A percentile compares a stretch with the other conserved stretches of the same genome.
These are phyloP conservation scores for Russula vinacea DNA, from an alignment of 768 basidiomycete genomes.

Conservation along the genomic window DNA sequence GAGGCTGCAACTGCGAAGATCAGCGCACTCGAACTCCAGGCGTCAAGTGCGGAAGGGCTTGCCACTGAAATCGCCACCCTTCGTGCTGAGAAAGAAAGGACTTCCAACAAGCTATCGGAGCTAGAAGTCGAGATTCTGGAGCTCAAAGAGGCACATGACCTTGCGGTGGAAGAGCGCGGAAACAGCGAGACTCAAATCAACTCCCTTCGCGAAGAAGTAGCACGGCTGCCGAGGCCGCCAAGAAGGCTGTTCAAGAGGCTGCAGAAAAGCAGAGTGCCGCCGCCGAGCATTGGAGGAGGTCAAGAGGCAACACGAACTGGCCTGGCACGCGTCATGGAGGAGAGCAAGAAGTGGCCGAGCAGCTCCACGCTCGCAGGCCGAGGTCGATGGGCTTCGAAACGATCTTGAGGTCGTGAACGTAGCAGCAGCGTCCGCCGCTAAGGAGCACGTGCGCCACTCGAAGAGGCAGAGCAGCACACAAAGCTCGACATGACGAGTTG, in stretches of 20 bases:
- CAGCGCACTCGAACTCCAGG: constrained; percentile 47
- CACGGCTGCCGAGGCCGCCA: constrained; percentile 47
- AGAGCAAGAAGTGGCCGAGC: constrained; percentile 31
- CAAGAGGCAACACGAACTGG: constrained; percentile 45
- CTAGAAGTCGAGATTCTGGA: constrained; percentile 80
- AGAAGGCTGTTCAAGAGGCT: constrained; percentile 48
- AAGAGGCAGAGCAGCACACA: constrained; percentile 52
- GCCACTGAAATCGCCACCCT: constrained; percentile 50
- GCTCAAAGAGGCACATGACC: constrained; percentile 66
- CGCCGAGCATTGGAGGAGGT: constrained; percentile 42
- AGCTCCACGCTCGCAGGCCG: constrained; percentile 36
- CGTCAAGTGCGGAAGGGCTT: constrained; percentile 44
- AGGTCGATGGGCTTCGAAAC: constrained; percentile 45
- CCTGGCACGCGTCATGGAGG: constrained; percentile 46
- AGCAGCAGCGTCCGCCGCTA: constrained; percentile 45
- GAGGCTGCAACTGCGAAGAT: constrained; percentile 48
- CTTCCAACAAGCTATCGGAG: constrained; percentile 67
- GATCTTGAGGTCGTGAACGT: constrained; percentile 45
- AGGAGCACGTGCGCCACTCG: constrained; percentile 49
- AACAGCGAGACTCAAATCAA: constrained; percentile 47
- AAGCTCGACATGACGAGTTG: constrained; percentile 50
- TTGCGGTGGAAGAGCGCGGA: constrained; percentile 55
- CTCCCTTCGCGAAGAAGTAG: constrained; percentile 52
- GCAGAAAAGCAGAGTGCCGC: constrained; percentile 49
- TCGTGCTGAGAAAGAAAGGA: constrained; percentile 67